Base-by-base conservation (phyloP, 345 rosid species). In the Syzygium grande region DNA sequence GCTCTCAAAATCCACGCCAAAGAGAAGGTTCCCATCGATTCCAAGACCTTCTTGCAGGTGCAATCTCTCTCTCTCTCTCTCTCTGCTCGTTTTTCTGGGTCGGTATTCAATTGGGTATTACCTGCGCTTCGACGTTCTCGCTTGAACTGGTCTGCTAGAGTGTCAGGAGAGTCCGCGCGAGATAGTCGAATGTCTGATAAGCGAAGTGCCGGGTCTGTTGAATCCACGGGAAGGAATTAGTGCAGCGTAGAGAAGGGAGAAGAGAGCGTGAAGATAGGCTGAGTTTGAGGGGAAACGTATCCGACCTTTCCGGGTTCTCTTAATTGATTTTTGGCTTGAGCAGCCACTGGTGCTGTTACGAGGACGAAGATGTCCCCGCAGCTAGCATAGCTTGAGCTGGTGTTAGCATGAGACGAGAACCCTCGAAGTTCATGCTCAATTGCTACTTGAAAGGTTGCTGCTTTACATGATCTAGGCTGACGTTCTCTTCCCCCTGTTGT, bases 1-100 rank as follows among this genome's bases (percentile, higher is more conserved):
- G 90, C 95, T 87, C 88, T 96, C 86, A 94, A 92, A 89, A 93
- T 98, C 90, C 98, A 98, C 89, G 99, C 97, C 83, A 98, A 97
- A 92, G 93, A 98, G 94, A 95, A 93, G 90, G 83, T 98, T 59
- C 87, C 89, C 19, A 90, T 95, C 84, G 94, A 92, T 89, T 92
- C 96, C 27, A 91, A 88, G 27, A 96, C 98, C 87, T 94, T 87
- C 90, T 88, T 97, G 89, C 97, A 96, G 98, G 99, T 94, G 51
- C n/a, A 22, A 25, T 65, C 86, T 65, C 52, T 11, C 46, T 53
- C 13, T 46, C 52, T 84, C 11, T 79, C 52, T 49, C 52, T 59
- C 10, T 59, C 83, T 87, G 29, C 34, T 58, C 55, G n/a, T 86
- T 11, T 2, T 52, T 30, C 85, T 84, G 54, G n/a, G 30, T 2